These are phyloP conservation scores for Phytophthora pini DNA, from an alignment of 352 stramenopile genomes.

Conservation along the genomic window DNA sequence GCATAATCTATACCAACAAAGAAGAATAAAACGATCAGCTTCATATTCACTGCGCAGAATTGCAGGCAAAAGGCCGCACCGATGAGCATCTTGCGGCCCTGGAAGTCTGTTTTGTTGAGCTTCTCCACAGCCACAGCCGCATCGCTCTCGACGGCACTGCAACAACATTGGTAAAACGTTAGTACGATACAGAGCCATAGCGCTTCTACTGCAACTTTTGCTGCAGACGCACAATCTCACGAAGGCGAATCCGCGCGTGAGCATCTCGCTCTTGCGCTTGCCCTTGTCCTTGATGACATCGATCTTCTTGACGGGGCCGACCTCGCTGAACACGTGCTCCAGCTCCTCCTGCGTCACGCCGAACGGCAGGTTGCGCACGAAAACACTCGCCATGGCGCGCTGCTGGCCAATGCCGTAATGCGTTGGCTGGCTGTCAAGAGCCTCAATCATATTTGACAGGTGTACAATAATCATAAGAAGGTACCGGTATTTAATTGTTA, in stretches of 20 bases:
- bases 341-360: conserved; percentile 86
- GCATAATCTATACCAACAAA: conserved; percentile 57
- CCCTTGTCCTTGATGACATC: conserved; percentile 91
- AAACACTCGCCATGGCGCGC: conserved; percentile 64
- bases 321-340: conserved; percentile 82
- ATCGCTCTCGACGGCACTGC: conserved; percentile 76
- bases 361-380: conserved; percentile 89
- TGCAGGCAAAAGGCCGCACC: conserved; percentile 47
- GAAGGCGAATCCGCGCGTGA: conserved; percentile 87
- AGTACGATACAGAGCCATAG: not conserved
- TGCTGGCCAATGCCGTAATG: conserved; percentile 29
- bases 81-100: conserved; percentile 82
- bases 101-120: conserved; percentile 77
- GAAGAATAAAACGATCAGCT: conserved; percentile 10
- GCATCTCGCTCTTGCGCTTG: conserved; percentile 80
- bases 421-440: conserved; percentile 28
- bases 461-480: no score
- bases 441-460: not conserved
- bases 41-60: no score
- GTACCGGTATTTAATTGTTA: no score
- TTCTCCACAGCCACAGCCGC: conserved; percentile 75
- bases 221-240: conserved; percentile 78
- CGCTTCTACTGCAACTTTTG: not conserved
- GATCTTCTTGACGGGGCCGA: conserved; percentile 87
- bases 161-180: conserved; percentile 7